phyloP scores from a whole-genome alignment of 805 yeast genomes.

The Saccharomyces kudriavzevii region DNA sequence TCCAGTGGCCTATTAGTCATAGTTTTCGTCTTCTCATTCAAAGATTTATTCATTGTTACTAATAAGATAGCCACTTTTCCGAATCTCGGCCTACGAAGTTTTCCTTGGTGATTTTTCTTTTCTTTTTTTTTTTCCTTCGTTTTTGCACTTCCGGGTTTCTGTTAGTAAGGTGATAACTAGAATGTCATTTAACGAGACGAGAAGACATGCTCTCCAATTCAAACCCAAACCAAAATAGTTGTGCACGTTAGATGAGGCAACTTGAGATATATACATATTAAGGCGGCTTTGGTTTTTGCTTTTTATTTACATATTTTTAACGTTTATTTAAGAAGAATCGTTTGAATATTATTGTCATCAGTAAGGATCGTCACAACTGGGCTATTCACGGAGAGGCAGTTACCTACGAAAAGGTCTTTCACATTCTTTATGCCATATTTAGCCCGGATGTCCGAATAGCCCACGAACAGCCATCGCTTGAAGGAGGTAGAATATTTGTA shows the following conservation, averaged over 20 bases:
- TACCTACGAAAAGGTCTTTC: background rate
- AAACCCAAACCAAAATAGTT: background rate
- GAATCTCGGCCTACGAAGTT: background rate
- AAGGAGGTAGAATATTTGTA: constrained; percentile 5
- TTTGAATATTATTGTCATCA: background rate
- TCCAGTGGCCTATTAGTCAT: background rate
- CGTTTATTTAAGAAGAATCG: background rate
- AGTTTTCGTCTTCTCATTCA: background rate
- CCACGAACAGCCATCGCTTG: constrained; percentile 13
- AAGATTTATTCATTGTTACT: background rate
- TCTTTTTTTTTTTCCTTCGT: background rate
- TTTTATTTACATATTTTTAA: background rate
- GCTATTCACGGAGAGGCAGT: background rate
- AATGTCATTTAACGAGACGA: background rate
- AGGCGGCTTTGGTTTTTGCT: background rate
- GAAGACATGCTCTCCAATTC: background rate
- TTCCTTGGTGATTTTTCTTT: background rate
- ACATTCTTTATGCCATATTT: constrained; percentile 14
- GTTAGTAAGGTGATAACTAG: background rate
- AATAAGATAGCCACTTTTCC: background rate
- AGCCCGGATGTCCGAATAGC: constrained; percentile 17
- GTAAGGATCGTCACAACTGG: background rate
- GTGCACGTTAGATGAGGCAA: background rate
- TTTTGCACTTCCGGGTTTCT: background rate
- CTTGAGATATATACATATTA: background rate